Percentiles rank a stretch among this genome's conserved stretches.
Conservation (phyloP, 441 rosid species). For the Flueggea neowawraea region DNA sequence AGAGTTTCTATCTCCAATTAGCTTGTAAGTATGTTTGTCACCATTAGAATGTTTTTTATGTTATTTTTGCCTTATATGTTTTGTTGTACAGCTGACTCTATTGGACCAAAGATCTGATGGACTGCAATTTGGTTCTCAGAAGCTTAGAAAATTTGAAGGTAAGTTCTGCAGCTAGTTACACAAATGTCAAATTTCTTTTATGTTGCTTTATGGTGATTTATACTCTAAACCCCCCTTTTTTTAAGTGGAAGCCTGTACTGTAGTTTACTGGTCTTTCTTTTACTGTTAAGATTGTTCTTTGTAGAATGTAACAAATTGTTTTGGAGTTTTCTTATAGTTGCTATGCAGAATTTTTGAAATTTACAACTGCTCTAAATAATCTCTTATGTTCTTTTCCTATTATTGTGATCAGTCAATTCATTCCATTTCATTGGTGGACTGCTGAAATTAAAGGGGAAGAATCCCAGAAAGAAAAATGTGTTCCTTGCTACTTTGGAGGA, state of each 20-base stretch:
- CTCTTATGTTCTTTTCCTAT: slow-evolving; percentile 21
- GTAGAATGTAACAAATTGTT: no score
- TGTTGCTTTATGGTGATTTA: background rate
- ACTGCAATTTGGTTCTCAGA: slow-evolving; percentile 30
- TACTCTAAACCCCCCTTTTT: no score
- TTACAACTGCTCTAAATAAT: background rate
- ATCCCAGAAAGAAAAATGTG: slow-evolving; percentile 29
- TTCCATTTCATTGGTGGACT: slow-evolving; percentile 24
- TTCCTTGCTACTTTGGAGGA: slow-evolving; percentile 41
- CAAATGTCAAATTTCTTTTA: background rate
- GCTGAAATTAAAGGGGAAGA: slow-evolving; percentile 29
- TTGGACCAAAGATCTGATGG: slow-evolving; percentile 25
- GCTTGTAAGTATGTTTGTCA: no score
- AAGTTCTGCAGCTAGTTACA: slow-evolving; percentile 12
- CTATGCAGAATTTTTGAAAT: slow-evolving; percentile 1
- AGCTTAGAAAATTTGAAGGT: slow-evolving; percentile 47
- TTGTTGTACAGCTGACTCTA: slow-evolving; percentile 39
- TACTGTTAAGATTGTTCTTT: no score
- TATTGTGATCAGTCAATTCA: slow-evolving; percentile 27
- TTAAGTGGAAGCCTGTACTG: no score
- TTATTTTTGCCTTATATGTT: slow-evolving; percentile 1
- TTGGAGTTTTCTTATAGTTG: slow-evolving; percentile 1
- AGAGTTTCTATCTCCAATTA: no score
- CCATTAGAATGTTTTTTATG: no score
- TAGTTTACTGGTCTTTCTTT: no score